These are phyloP conservation scores for Helianthus annuus DNA, from an alignment of 129 eudicot species.

Conservation along the genomic window DNA sequence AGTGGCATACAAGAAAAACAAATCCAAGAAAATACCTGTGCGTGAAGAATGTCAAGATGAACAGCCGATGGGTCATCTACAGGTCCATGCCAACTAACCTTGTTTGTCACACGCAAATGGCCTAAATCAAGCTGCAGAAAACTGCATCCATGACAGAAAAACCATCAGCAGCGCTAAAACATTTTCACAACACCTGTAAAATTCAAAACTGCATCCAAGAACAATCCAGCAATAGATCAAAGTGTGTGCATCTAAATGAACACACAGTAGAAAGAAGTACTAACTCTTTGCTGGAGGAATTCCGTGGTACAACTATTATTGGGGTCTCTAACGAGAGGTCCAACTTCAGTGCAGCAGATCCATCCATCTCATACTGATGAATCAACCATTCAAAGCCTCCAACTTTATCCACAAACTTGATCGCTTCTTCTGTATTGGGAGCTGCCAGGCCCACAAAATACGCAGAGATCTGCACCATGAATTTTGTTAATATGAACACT, in stretches of 20 bases:
- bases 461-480: slow-evolving; percentile 65
- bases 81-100: slow-evolving; percentile 91
- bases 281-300: slow-evolving; percentile 86
- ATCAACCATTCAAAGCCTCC: slow-evolving; percentile 98
- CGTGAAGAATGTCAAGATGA: slow-evolving; percentile 95
- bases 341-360: slow-evolving; percentile 83
- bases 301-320: slow-evolving; percentile 71
- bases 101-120: slow-evolving; percentile 65
- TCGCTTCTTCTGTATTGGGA: slow-evolving; percentile 90
- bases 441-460: slow-evolving; percentile 94
- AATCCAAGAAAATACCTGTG: slow-evolving; percentile 54
- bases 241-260: slow-evolving; percentile 16
- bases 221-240: slow-evolving; percentile 12
- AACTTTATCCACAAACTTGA: slow-evolving; percentile 89
- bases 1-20: neutral
- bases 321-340: slow-evolving; percentile 93
- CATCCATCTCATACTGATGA: slow-evolving; percentile 91
- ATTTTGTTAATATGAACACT: slow-evolving; percentile 2
- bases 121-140: slow-evolving; percentile 98
- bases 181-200: slow-evolving; percentile 19
- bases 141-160: slow-evolving; percentile 47
- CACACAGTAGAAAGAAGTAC: slow-evolving; percentile 37
- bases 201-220: neutral
- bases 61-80: slow-evolving; percentile 89
- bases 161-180: slow-evolving; percentile 3